phyloP scores from a whole-genome alignment of 140 eudicot genomes.

The Flaveria floridana region DNA sequence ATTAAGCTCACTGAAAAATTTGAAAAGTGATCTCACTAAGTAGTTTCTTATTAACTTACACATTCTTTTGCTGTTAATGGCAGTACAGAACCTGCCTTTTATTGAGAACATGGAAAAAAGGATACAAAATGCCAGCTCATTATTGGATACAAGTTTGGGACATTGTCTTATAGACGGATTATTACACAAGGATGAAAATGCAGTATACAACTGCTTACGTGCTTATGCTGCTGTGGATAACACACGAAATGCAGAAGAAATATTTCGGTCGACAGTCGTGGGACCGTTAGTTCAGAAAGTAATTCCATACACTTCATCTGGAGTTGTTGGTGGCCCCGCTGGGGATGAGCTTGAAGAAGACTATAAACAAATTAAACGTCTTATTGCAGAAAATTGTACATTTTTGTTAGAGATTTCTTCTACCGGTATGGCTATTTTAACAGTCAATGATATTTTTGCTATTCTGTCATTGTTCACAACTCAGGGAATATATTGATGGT shows the following conservation, averaged over 20 bases:
- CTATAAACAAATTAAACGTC: constrained; percentile 54
- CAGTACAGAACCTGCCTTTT: constrained; percentile 99
- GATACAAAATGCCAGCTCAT: constrained; percentile 74
- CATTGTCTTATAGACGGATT: constrained; percentile 93
- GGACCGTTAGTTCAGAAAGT: constrained; percentile 71
- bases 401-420: constrained; percentile 82
- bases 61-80: constrained; percentile 45
- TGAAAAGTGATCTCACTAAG: background rate
- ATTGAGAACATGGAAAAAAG: constrained; percentile 93
- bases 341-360: constrained; percentile 90
- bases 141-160: constrained; percentile 86
- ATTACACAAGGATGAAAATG: constrained; percentile 80
- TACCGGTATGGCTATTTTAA: constrained; percentile 48
- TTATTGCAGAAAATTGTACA: constrained; percentile 71
- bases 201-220: constrained; percentile 92
- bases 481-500: background rate
- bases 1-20: constrained; percentile 3
- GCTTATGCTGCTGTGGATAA: constrained; percentile 98
- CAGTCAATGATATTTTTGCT: constrained; percentile 4
- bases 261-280: constrained; percentile 77
- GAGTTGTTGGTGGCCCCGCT: constrained; percentile 44
- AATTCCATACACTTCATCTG: constrained; percentile 58
- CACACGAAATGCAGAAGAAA: constrained; percentile 81
- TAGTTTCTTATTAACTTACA: constrained; percentile 27
- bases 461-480: background rate